Base-by-base conservation (phyloP, 1,139 yeast species). In the Martiniozyma asiatica region DNA sequence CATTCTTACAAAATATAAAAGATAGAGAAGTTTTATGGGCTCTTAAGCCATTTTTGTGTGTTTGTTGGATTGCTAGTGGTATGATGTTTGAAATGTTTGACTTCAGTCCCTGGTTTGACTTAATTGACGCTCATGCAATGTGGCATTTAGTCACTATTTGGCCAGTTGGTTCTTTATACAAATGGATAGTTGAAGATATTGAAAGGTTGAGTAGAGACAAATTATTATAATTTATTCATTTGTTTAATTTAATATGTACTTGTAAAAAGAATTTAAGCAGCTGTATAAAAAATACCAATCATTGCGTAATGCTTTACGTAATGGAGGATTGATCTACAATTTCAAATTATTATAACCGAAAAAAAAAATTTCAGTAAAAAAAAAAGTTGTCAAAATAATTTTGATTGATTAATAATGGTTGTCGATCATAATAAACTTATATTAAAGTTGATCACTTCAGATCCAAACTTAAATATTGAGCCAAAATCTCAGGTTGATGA, bases 11-110 rank as follows among this genome's bases (percentile, higher is more conserved):
- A n/a, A 53, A 50, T 28, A 6, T 51, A 3, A 23, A 25, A 15
- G 39, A 50, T 21, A 34, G 26, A 7, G 52, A 49, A 3, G 35
- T 43, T 23, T 53, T 48, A 16, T 64, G 69, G 64, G 57, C 64
- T 8, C 50, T 73, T 9, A 60, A 64, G 39, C 87, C 84, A 0
- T 45, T 70, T 6, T 42, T 50, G 5, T 49, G 72, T 44, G 89
- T 67, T 20, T 44, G 47, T 31, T 40, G 73, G 25, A 67, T 89
- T 11, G 48, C 72, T 1, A 41, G 67, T 14, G 96, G 95, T 2
- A 82, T 85, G 93, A 63, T 77, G 11, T 66, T 87, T 40, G 98
- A 89, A 50, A 58, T 89, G 22, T 79, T 85, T 52, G 98, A 89
- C 53, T 89, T 87, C 49, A 70, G 94, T 5, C 94, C 89, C 4